phyloP scores from a whole-genome alignment of 2,329 filamentous ascomycete species.

The Orbilia blumenaviensis region DNA sequence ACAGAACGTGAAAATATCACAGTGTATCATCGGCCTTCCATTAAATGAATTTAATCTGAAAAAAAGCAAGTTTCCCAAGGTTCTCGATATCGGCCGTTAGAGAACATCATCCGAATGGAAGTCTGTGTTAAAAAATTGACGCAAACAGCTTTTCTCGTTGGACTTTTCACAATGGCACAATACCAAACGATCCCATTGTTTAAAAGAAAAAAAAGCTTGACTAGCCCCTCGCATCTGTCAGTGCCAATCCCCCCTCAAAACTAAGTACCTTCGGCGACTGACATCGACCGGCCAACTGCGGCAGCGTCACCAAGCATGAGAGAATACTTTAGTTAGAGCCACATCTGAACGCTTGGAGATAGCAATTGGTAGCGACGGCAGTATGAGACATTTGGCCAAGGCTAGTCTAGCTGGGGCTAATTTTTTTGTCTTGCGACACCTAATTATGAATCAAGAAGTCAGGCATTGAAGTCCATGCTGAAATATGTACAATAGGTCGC shows the following conservation, averaged over 20 bases:
- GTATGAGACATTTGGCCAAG: conserved; percentile 47
- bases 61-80: conserved; percentile 18
- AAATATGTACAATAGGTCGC: conserved; percentile 33
- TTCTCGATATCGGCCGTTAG: conserved; percentile 3
- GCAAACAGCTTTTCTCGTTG: conserved; percentile 16
- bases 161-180: conserved; percentile 1
- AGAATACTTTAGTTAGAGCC: conserved; percentile 32
- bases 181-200: conserved; percentile 14
- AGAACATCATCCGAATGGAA: neutral
- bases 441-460: conserved; percentile 27
- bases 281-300: conserved; percentile 49
- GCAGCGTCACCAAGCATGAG: conserved; percentile 45
- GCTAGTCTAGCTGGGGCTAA: conserved; percentile 29
- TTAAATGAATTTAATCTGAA: neutral
- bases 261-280: conserved; percentile 51
- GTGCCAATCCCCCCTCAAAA: conserved; percentile 29
- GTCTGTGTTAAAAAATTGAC: conserved; percentile 12
- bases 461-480: conserved; percentile 42
- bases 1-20: conserved; percentile 10
- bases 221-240: conserved; percentile 31
- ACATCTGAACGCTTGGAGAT: conserved; percentile 35
- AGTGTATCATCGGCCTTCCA: neutral
- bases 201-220: conserved; percentile 33
- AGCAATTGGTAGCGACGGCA: conserved; percentile 53
- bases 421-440: conserved; percentile 19